These are phyloP conservation scores for Leucogyrophana mollusca DNA, from an alignment of 768 basidiomycete genomes.

Conservation along the genomic window DNA sequence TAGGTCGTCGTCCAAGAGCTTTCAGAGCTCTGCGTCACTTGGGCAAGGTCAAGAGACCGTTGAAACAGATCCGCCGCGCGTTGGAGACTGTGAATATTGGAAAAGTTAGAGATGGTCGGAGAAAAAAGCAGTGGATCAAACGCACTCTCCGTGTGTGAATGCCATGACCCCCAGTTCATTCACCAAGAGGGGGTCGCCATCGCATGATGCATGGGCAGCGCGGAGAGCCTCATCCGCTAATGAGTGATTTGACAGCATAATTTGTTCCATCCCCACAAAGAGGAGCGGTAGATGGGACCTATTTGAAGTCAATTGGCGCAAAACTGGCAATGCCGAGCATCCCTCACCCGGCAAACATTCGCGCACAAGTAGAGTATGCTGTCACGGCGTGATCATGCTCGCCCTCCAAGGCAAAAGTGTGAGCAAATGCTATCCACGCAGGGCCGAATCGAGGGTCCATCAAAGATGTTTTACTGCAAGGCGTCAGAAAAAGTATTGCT, in stretches of 20 bases:
- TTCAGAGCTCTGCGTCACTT: conserved; percentile 82
- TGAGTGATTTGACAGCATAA: conserved; percentile 77
- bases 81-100: conserved; percentile 53
- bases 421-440: conserved; percentile 97
- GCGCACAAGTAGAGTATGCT: conserved; percentile 94
- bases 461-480: conserved; percentile 83
- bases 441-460: conserved; percentile 97
- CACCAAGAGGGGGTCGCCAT: conserved; percentile 82
- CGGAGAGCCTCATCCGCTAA: conserved; percentile 88
- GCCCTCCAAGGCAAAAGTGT: conserved; percentile 95
- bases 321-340: conserved; percentile 1
- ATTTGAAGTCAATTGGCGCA: too few relatives aligned
- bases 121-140: conserved; percentile 8
- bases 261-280: conserved; percentile 98
- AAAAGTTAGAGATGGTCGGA: conserved; percentile 1
- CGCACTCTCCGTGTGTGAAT: conserved; percentile 82
- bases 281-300: conserved; percentile 95
- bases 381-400: conserved; percentile 99
- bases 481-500: conserved; percentile 12
- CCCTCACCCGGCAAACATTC: conserved; percentile 93
- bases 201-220: conserved; percentile 79
- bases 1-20: conserved; percentile 88
- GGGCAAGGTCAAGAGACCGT: conserved; percentile 75
- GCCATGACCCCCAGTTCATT: conserved; percentile 95
- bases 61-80: conserved; percentile 70